Conservation (phyloP, 768 basidiomycete genomes). For the Hortiboletus flavorubellus region DNA sequence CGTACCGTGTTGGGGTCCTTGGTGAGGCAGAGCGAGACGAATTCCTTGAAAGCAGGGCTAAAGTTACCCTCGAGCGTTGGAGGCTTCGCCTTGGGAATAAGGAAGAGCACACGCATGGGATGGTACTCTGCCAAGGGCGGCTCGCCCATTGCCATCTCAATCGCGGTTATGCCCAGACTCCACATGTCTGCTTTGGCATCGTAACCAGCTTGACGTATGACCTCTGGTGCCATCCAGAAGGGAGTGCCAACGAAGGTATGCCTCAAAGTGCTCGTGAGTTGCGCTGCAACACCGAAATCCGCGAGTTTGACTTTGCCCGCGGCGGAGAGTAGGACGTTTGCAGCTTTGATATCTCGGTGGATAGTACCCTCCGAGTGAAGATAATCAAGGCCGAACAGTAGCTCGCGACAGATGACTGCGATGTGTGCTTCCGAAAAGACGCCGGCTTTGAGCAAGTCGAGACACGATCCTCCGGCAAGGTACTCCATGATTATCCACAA, state of each 20-base stretch:
- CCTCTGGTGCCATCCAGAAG: slow-evolving; percentile 99
- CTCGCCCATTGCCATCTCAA: slow-evolving; percentile 97
- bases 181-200: slow-evolving; percentile 96
- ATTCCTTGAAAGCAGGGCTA: slow-evolving; percentile 87
- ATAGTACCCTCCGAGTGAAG: slow-evolving; percentile 96
- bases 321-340: slow-evolving; percentile 88
- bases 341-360: slow-evolving; percentile 98
- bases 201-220: slow-evolving; percentile 95
- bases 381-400: slow-evolving; percentile 90
- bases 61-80: slow-evolving; percentile 88
- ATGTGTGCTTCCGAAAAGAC: slow-evolving; percentile 91
- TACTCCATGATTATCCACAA: slow-evolving; percentile 99
- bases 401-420: slow-evolving; percentile 90
- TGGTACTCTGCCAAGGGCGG: slow-evolving; percentile 97
- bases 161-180: slow-evolving; percentile 97
- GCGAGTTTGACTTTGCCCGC: slow-evolving; percentile 95
- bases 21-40: slow-evolving; percentile 84
- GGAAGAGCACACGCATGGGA: slow-evolving; percentile 96
- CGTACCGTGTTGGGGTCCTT: slow-evolving; percentile 81
- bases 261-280: slow-evolving; percentile 88
- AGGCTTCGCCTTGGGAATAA: slow-evolving; percentile 95
- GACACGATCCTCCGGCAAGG: slow-evolving; percentile 96
- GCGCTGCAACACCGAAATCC: slow-evolving; percentile 98
- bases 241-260: slow-evolving; percentile 98
- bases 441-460: slow-evolving; percentile 92